Evolutionary conservation across 2,329 filamentous ascomycete genomes (phyloP), one percentile per base, ranked within the genome.

Genomic region (Gnomoniopsis sp.): DNA sequence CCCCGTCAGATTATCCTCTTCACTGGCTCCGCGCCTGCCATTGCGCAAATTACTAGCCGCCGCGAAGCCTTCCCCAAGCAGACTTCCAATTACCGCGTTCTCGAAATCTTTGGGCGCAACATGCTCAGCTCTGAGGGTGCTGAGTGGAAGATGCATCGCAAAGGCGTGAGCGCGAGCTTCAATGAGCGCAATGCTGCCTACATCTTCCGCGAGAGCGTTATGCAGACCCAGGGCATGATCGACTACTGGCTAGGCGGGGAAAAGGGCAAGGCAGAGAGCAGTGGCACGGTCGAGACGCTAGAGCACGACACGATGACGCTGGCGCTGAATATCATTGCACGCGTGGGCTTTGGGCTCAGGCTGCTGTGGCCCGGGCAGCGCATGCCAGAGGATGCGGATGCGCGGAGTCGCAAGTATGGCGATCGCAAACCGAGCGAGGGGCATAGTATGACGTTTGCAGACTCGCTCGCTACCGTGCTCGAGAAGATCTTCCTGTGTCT

Each of bases 21-120:
- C 64, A 84, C 84, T 6, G 81, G 83, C 46, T 85, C 87, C 69
- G 81, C 89, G 17, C 86, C 88, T 60, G 83, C 80, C 19, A 84
- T 90, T 57, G 79, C 79, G 58, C 86, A 90, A 68, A 81, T 93
- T 55, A 84, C 85, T 1, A 76, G 79, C 3, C 78, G 87, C 49
- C 80, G 88, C 47, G 88, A 89, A 50, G 82, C 86, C 61, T 93
- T 93, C 67, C 87, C 87, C 48, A 90, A 91, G 72, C 83, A 85
- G 8, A 79, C 83, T 15, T 72, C 82, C 59, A 73, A 82, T 55
- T 90, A 90, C 66, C 71, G 70, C 19, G 75, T 83, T 15, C 74
- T 90, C 33, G 79, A 85, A 49, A 75, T 88, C 22, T 93, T 88
- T 68, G 89, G 90, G 38, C 79, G 84, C 57, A 93, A 90, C 68